A percentile compares a stretch with the other conserved stretches of the same genome.
Conservation (phyloP, 2,329 filamentous ascomycete genomes). For the Clarireedia sp. region DNA sequence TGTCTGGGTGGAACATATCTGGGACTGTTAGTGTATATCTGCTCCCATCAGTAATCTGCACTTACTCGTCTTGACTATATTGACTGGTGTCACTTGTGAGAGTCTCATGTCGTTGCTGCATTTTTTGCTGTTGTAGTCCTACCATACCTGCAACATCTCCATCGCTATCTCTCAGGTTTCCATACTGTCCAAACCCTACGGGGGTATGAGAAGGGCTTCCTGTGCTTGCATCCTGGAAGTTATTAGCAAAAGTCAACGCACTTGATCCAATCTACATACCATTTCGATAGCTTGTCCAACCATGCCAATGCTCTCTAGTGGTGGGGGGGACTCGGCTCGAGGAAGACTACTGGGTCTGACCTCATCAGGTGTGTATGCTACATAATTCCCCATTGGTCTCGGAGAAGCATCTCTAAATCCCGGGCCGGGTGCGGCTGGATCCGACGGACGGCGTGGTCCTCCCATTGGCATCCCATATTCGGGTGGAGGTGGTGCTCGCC, state of each 20-base stretch:
- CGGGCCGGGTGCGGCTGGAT: conserved; percentile 6
- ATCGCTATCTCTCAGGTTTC: conserved; percentile 53
- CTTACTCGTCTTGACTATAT: conserved; percentile 70
- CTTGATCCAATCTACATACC: conserved; percentile 27
- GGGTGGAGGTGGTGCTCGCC: conserved; percentile 33
- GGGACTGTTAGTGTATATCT: conserved; percentile 15
- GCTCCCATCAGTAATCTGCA: conserved; percentile 11
- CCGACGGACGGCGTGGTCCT: conserved; percentile 20
- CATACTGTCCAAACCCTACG: conserved; percentile 37
- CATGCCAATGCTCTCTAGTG: conserved; percentile 39
- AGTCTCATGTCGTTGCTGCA: conserved; percentile 38
- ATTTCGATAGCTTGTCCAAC: conserved; percentile 70
- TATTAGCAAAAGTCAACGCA: background rate
- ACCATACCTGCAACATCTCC: conserved; percentile 68
- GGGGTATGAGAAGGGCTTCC: conserved; percentile 40
- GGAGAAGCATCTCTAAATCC: conserved; percentile 14
- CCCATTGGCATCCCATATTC: conserved; percentile 21
- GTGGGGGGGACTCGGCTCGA: conserved; percentile 57
- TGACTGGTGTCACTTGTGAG: conserved; percentile 60
- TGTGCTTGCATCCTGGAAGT: conserved; percentile 48
- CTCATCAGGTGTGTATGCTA: conserved; percentile 21
- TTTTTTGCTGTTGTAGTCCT: conserved; percentile 53
- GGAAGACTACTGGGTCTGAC: conserved; percentile 36
- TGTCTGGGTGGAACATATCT: conserved; percentile 48
- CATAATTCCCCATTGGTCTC: conserved; percentile 15